Conservation (phyloP, 306 rosid species). For the Prosopis cineraria region DNA sequence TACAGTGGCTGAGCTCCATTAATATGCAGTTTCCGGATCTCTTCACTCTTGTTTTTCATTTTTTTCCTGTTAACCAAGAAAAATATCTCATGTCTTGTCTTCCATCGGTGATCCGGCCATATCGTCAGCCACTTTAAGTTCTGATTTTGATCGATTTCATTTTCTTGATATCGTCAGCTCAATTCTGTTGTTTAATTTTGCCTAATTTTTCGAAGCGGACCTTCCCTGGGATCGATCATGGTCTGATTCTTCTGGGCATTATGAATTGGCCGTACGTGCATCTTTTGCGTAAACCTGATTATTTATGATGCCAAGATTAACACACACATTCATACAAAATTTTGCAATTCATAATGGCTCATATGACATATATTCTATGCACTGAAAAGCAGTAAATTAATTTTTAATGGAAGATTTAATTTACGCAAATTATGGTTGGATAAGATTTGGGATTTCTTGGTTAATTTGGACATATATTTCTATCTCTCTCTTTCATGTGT, state of each 20-base stretch:
- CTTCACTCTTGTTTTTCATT: neutral
- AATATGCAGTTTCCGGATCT: conserved; percentile 22
- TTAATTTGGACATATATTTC: neutral
- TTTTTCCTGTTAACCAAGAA: neutral
- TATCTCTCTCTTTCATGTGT: neutral
- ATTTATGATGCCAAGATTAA: no score
- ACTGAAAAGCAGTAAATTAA: no score
- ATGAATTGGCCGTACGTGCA: neutral
- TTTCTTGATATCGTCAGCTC: neutral
- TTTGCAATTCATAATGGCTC: no score
- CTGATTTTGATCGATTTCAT: neutral
- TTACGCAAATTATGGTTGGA: conserved; percentile 4
- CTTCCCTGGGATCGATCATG: neutral
- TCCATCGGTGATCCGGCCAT: neutral
- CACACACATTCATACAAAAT: neutral
- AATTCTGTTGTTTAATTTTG: no score
- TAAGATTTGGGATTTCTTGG: neutral
- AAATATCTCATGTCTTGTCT: neutral
- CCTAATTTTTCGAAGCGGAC: conserved; percentile 6
- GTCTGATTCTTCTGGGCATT: neutral
- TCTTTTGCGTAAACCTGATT: neutral
- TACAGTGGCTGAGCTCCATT: no score
- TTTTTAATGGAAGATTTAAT: no score
- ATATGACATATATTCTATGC: no score
- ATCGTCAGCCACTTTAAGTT: neutral